Base-by-base conservation (phyloP, 257 asterid species). In the Catharanthus roseus region DNA sequence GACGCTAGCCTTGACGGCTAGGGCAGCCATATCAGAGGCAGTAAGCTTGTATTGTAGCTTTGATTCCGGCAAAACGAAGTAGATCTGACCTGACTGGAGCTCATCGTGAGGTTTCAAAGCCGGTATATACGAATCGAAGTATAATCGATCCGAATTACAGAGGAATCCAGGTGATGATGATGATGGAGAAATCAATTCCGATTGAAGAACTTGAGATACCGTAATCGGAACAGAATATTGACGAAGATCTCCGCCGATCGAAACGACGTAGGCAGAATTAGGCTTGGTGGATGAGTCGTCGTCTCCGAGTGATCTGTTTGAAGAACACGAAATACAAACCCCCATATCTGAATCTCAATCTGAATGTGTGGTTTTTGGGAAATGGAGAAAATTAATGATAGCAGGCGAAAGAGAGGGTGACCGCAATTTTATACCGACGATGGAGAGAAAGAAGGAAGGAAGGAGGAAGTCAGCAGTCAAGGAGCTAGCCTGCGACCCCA, bases 21-120 rank as follows among this genome's bases (percentile, higher is more conserved):
- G 58, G n/a, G 95, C 89, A 13, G 89, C 96, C 96, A 90, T 85
- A 39, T 90, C 96, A 19, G 95, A 74, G 34, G 95, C 90, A 13
- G 83, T 77, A 24, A 90, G 82, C 11, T 78, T 86, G 29, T 84
- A 81, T 15, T 73, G 80, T 21, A 86, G 90, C 77, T 72, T 85
- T 28, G 82, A 33, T 11, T 45, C 31, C 0, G 95, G 92, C 29
- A 90, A 80, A 7, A 84, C 58, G 79, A 90, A 90, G 63, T 90
- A 90, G 63, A 90, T 84, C 81, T 87, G 96, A 16, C 75, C 58
- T 12, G 89, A 68, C 49, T 85, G 81, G 54, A 90, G 96, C 1
- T 69, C 73, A 3, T 85, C 79, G 26, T 73, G 21, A 0, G 66
- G 60, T 4, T 45, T 72, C 41, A 89, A 78, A 6, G 88, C 60